Percentiles rank a stretch among this genome's conserved stretches.
Conservation (phyloP, 352 stramenopile species). For the Phytopythium oedochilum region DNA sequence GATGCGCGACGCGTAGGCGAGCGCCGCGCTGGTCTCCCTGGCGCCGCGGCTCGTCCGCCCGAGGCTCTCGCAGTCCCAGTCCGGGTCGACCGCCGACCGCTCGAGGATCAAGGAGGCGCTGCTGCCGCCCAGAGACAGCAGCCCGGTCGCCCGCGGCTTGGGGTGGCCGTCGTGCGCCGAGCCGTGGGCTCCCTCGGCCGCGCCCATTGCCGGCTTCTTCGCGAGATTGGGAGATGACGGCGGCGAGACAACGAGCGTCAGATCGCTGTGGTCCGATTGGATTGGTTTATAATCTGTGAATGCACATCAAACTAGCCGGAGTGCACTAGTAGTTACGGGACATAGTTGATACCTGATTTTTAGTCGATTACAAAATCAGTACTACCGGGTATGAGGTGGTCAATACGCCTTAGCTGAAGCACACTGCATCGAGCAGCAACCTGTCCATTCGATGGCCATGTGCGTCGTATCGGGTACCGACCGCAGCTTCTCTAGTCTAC, state of each 20-base stretch:
- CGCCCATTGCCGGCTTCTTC: background rate
- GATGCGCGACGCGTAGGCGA: background rate
- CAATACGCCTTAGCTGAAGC: no score
- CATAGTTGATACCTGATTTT: no score
- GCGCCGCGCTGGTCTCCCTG: background rate
- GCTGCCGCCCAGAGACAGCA: background rate
- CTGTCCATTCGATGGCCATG: background rate
- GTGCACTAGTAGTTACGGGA: no score
- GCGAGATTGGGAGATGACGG: background rate
- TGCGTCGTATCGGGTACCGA: no score
- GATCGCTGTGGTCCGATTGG: no score
- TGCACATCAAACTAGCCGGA: background rate
- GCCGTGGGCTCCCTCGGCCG: background rate
- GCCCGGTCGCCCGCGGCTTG: background rate
- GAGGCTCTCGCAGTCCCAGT: slow-evolving; percentile 1
- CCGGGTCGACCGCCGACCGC: background rate
- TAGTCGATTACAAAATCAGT: no score
- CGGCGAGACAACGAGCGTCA: no score
- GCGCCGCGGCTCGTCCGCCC: background rate
- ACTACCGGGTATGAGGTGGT: no score
- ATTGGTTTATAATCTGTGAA: no score
- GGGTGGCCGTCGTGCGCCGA: background rate
- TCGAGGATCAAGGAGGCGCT: background rate
- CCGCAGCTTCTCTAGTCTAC: no score
- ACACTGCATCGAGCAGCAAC: no score